Evolutionary conservation across 2,329 filamentous ascomycete species (phyloP), one percentile per base, ranked within the genome.

Genomic region (Colletotrichum tropicicola): DNA sequence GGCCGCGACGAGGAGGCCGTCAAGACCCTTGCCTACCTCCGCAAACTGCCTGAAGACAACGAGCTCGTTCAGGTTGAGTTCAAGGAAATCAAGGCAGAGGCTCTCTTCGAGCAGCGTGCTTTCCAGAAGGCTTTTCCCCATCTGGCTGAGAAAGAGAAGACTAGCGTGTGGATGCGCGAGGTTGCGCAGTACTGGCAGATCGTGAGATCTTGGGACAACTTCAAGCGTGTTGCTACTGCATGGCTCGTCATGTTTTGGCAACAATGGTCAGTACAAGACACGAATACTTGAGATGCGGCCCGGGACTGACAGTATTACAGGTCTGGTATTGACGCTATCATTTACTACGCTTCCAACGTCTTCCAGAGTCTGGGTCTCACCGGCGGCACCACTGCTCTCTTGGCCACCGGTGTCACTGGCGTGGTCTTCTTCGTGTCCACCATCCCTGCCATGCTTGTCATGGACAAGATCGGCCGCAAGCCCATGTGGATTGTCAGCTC

Each of bases 301-400:
- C 4, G 0, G 35, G 51, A 23, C 45, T 59, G 6, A 73, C 71
- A 70, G 60, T 9, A 12, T 1, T 21, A 1, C 4, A 57, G 54
- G 54, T 57, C 54, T 12, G 70, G 71, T n/a, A 71, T 74, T 47
- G 72, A 76, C 21, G 70, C 81, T 7, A 82, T 84, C 12, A 83
- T 85, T 3, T 89, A 78, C 66, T 78, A 78, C 9, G 73, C 74
- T 5, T 69, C 88, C 0, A 88, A 86, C 2, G 85, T 92, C 3
- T 92, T 92, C 75, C 81, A 84, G 65, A 86, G 83, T 12, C 85
- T 92, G 41, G 89, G 90, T 13, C 79, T 92, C 13, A 83, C 77
- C 1, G 86, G 87, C 5, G 87, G 85, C 23, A 90, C 85, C 57
- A 84, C 83, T 5, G 82, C 83, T 12, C 82, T 90, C 64, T 78